Base-by-base conservation (phyloP, 176 grass and related monocot genomes). In the Cocos nucifera region DNA sequence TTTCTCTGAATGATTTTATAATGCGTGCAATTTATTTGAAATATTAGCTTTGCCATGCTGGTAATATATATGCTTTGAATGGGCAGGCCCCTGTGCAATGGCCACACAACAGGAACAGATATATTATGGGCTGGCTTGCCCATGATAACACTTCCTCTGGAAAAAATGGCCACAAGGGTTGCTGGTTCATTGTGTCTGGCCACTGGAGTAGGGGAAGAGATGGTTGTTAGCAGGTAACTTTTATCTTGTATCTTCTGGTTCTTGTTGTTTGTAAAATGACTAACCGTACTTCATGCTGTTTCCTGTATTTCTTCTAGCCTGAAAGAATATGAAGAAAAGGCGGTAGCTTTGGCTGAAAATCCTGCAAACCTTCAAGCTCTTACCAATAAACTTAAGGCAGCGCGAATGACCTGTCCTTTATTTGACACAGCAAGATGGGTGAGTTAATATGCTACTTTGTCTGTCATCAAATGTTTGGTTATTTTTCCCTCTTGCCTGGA, bases 151-250 rank as follows among this genome's bases (percentile, higher is more conserved):
- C 75, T 88, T 55, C 89, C 89, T 25, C 69, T 95, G 6, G 85
- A 95, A 78, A 95, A 95, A 77, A 95, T 95, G 89, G 89, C 89
- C 21, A 95, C 89, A 21, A 85, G 89, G 64, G 89, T 95, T 61
- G 89, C 89, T 68, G 89, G 89, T 77, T 95, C 89, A 17, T 64
- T 95, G 17, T 95, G 89, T 50, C 50, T 82, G 25, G 74, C 89
- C 10, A 85, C 89, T 2, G 85, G 85, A 50, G 66, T 95, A 15
- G 89, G 85, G 22, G 85, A 95, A 17, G 78, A 95, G 53, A 95
- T 95, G 89, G 77, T 95, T 79, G 89, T 81, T 67, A 64, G 25
- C 58, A 89, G 85, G 89, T 80, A 77, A 73, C 24, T 72, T n/a
- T 28, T 8, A 0, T 19, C 9, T 64, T 26, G 32, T 9, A 61